Evolutionary conservation across 352 stramenopile species (phyloP).

Genomic region (Pythium rishiriense): DNA sequence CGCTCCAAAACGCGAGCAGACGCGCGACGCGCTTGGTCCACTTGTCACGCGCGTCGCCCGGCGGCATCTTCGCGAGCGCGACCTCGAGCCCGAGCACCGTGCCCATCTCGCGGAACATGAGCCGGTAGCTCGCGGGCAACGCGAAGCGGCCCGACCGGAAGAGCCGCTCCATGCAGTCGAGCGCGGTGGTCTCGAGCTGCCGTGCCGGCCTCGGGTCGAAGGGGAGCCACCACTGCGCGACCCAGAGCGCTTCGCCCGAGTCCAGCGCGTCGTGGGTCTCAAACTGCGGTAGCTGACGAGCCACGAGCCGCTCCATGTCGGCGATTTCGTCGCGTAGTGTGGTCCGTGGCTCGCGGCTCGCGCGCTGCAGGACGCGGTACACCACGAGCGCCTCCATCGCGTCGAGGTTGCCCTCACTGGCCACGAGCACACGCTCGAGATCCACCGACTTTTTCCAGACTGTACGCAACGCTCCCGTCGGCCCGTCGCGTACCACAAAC

Average conservation of each 20-base stretch:
- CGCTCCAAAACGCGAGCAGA: constrained; percentile 31
- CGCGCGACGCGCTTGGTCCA: constrained; percentile 23
- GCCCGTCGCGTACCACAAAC: constrained; percentile 30
- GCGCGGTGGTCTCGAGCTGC: constrained; percentile 15
- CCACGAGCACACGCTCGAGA: constrained; percentile 31
- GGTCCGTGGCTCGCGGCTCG: constrained; percentile 8
- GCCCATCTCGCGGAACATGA: constrained; percentile 42
- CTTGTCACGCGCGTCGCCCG: constrained; percentile 4
- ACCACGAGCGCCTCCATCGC: constrained; percentile 33
- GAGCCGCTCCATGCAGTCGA: constrained; percentile 27
- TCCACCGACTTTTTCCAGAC: constrained; percentile 40
- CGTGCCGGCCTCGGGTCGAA: constrained; percentile 24
- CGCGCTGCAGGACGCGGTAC: constrained; percentile 30
- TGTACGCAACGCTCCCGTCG: constrained; percentile 29
- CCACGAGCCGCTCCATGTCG: constrained; percentile 31
- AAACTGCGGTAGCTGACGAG: constrained; percentile 27
- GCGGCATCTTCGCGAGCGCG: background rate
- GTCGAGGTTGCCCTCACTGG: constrained; percentile 36
- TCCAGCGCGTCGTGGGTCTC: constrained; percentile 32
- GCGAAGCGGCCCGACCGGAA: constrained; percentile 22
- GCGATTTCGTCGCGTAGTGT: constrained; percentile 26
- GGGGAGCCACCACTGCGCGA: constrained; percentile 33
- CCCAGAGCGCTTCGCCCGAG: constrained; percentile 35
- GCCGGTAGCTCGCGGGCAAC: constrained; percentile 19
- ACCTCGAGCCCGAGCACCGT: constrained; percentile 32